Base-by-base conservation (phyloP, 148 eudicot genomes). In the Talinum fruticosum region DNA sequence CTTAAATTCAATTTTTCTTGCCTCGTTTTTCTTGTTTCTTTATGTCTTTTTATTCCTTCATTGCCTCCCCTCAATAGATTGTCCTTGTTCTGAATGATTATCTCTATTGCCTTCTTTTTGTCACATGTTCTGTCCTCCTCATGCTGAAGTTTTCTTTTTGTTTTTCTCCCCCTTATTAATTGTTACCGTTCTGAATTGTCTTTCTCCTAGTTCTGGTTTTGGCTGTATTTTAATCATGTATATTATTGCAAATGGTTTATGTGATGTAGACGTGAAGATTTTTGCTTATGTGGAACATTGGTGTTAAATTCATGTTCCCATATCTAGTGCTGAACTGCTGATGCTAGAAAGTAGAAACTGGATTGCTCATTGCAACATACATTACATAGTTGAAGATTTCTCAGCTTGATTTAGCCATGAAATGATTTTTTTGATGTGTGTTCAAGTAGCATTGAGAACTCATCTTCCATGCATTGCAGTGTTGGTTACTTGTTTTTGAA, bases 401-500 rank as follows among this genome's bases (percentile, higher is more conserved):
- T 16, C 15, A 15, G 15, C 23, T 16, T 4, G 14, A 51, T 51
- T 19, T 51, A 23, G 57, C 19, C 57, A 18, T 15, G 57, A 1
- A 51, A 23, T 51, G n/a, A 51, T 18, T 51, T 51, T 51, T 21
- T 51, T 51, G 23, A 51, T 51, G 57, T 21, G 2, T 8, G 10
- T 2, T 62, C 13, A 26, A 62, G 33, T 62, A 62, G 32, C 66
- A 61, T 28, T 28, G 32, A 23, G 16, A 69, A 36, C 49, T 70
- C 13, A 19, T 38, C 37, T 49, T 49, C 62, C 19, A 5, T 33
- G 19, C 51, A 35, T 33, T 59, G n/a, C 35, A 51, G 14, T 66
- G 41, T 64, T 78, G 68, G 57, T 76, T 16, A 41, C 73, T 44
- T 47, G 41, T 81, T 13, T 71, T 32, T 18, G 59, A 33, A 74